phyloP scores from a whole-genome alignment of 2,329 filamentous ascomycete species.

The Phaeosphaeriaceae sp. region DNA sequence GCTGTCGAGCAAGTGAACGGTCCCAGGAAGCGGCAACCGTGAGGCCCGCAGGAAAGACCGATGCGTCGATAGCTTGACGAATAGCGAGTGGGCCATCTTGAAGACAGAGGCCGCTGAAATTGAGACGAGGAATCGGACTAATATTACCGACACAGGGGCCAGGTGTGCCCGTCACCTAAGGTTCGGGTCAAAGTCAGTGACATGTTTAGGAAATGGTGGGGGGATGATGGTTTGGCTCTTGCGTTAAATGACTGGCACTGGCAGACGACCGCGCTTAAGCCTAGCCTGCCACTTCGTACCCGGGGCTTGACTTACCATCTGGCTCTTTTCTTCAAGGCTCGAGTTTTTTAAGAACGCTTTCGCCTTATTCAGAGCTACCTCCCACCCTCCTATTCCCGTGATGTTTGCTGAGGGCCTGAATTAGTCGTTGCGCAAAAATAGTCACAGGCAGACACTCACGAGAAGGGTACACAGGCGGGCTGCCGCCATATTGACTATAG shows the following conservation, averaged over 20 bases:
- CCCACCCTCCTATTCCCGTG: conserved; percentile 36
- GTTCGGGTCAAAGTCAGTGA: no score
- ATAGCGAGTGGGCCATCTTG: conserved; percentile 50
- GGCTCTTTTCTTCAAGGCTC: conserved; percentile 33
- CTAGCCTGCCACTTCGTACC: no score
- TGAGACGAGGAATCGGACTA: conserved; percentile 45
- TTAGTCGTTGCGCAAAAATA: neutral
- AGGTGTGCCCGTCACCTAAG: conserved; percentile 28
- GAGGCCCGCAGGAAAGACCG: conserved; percentile 48
- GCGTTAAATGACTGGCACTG: no score
- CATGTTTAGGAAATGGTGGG: no score
- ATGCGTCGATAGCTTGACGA: conserved; percentile 37
- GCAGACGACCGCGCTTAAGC: no score
- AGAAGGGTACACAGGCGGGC: conserved; percentile 38
- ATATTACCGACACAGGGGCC: conserved; percentile 47
- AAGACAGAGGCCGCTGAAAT: conserved; percentile 51
- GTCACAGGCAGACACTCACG: conserved; percentile 23
- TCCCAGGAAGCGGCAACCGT: conserved; percentile 53
- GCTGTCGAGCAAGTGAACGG: conserved; percentile 39
- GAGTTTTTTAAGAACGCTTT: conserved; percentile 28
- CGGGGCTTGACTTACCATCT: no score
- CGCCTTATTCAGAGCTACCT: conserved; percentile 31
- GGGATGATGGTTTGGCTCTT: no score
- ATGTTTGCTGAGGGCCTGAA: conserved; percentile 20
- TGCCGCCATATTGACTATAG: conserved; percentile 34